These are phyloP conservation scores for Microcera coccophila DNA, from an alignment of 2,329 filamentous ascomycete species.

Conservation along the genomic window DNA sequence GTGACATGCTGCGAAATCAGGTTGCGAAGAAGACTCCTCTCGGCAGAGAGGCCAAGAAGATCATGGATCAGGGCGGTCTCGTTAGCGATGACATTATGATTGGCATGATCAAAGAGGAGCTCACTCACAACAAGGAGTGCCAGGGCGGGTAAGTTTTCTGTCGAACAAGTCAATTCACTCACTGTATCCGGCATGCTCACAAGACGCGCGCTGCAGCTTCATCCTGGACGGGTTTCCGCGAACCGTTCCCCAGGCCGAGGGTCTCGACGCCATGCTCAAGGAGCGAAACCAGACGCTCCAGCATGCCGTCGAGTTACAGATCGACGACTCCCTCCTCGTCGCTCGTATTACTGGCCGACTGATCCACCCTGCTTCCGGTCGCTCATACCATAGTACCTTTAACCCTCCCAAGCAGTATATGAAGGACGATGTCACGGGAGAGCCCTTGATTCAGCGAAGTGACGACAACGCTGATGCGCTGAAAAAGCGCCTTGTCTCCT, in stretches of 20 bases:
- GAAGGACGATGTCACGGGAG: constrained; percentile 95
- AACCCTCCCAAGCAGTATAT: constrained; percentile 92
- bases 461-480: constrained; percentile 96
- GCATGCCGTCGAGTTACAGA: constrained; percentile 94
- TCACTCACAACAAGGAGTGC: constrained; percentile 92
- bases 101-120: constrained; percentile 98
- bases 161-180: background rate
- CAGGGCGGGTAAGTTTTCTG: constrained; percentile 73
- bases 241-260: constrained; percentile 91
- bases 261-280: constrained; percentile 86
- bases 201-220: constrained; percentile 58
- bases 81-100: constrained; percentile 99
- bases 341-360: constrained; percentile 94
- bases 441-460: constrained; percentile 91
- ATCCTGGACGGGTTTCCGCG: constrained; percentile 98
- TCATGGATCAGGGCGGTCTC: constrained; percentile 97
- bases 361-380: constrained; percentile 91
- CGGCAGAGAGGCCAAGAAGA: constrained; percentile 97
- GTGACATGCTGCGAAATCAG: constrained; percentile 98
- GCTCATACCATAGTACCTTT: constrained; percentile 97
- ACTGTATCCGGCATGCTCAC: constrained; percentile 10
- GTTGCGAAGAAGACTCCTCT: constrained; percentile 95
- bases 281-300: constrained; percentile 78
- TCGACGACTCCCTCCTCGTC: constrained; percentile 90
- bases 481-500: constrained; percentile 89